Base-by-base conservation (phyloP, 306 rosid genomes). In the Glycyrrhiza uralensis region DNA sequence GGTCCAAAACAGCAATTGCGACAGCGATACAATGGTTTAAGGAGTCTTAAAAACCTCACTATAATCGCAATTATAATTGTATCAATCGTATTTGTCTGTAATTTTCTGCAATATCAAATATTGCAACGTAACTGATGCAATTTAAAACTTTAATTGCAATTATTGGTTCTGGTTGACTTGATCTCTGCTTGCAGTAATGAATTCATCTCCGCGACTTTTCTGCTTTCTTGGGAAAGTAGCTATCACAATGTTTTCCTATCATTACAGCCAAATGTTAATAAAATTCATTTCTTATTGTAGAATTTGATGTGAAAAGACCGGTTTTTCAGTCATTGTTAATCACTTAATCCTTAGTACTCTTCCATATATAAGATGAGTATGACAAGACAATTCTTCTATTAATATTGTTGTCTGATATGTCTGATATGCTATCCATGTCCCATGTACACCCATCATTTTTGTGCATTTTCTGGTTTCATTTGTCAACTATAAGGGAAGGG, bases 401-500 rank as follows among this genome's bases (percentile, higher is more conserved):
- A n/a, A n/a, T n/a, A n/a, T 3, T 6, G 13, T 29, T 29, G 11
- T 62, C 24, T 6, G 17, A n/a, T n/a, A n/a, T n/a, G n/a, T n/a
- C n/a, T n/a, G n/a, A n/a, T n/a, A n/a, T n/a, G n/a, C n/a, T 29
- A 10, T 14, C 29, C 19, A 12, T 47, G 15, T 35, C 44, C 42
- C n/a, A 29, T 33, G n/a, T 20, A 50, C 32, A 2, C 35, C 28
- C n/a, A 49, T n/a, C 45, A 19, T 36, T 69, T 57, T 23, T 13
- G n/a, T 29, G 36, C 36, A 67, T 59, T 49, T 74, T 68, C 36
- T 69, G 1, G 44, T 50, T n/a, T 67, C 54, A 58, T 74, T 73
- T 47, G 69, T 80, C 75, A 81, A 35, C 50, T 57, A n/a, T n/a
- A 24, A 45, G 11, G 32, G 24, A 23, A 56, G 32, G 24, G 15